Evolutionary conservation across 176 grass and related monocot genomes (phyloP).

Genomic region (Raddia guianensis): DNA sequence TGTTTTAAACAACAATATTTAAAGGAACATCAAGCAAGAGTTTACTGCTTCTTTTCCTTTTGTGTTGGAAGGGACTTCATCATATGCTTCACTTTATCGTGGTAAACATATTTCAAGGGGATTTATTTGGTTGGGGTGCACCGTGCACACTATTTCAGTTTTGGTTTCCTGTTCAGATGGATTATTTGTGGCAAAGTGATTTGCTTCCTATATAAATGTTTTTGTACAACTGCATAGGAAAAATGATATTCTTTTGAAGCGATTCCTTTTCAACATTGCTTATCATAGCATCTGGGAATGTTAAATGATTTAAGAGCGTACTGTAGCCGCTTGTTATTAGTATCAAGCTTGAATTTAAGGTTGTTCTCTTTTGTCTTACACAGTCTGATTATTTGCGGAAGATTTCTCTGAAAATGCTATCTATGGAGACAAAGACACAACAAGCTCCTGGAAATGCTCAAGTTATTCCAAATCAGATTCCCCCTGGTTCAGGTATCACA

Average conservation of each 20-base stretch:
- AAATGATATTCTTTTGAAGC: slow-evolving; percentile 1
- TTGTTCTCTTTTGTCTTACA: slow-evolving; percentile 34
- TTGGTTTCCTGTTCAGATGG: neutral
- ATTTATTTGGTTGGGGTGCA: slow-evolving; percentile 9
- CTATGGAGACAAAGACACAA: slow-evolving; percentile 80
- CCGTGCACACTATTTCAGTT: slow-evolving; percentile 6
- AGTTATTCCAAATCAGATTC: slow-evolving; percentile 62
- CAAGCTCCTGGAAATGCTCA: slow-evolving; percentile 51
- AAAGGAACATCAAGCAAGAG: neutral
- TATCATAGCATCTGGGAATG: neutral
- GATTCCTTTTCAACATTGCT: slow-evolving; percentile 11
- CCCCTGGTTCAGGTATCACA: slow-evolving; percentile 55
- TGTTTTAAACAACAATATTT: neutral
- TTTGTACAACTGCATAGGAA: neutral
- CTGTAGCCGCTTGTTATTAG: slow-evolving; percentile 1
- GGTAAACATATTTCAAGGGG: neutral
- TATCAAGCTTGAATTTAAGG: slow-evolving; percentile 25
- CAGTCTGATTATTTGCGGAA: slow-evolving; percentile 89
- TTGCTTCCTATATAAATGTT: slow-evolving; percentile 27
- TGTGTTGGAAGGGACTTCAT: slow-evolving; percentile 3
- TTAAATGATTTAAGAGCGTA: too few relatives aligned
- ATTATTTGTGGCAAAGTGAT: slow-evolving; percentile 27
- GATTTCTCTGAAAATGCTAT: slow-evolving; percentile 92
- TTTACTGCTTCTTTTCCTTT: neutral
- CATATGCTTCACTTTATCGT: neutral